phyloP scores from a whole-genome alignment of 2,329 filamentous ascomycete species.

The Cercospora brassicicola region DNA sequence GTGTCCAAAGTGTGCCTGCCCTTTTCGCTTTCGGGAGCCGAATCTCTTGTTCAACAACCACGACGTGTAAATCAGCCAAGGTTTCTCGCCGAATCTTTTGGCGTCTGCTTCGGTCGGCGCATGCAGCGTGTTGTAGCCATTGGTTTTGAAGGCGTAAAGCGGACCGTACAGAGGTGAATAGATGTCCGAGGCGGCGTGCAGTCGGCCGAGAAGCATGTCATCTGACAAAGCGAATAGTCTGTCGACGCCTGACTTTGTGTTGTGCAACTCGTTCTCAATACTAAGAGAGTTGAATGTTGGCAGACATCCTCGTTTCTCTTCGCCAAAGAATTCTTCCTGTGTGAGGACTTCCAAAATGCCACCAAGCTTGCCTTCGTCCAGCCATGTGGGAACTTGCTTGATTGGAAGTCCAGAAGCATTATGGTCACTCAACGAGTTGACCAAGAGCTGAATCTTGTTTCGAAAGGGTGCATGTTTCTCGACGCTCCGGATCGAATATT shows the following conservation, averaged over 20 bases:
- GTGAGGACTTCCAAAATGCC: constrained; percentile 2
- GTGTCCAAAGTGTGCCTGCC: constrained; percentile 9
- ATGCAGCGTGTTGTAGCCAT: constrained; percentile 10
- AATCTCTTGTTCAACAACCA: constrained; percentile 9
- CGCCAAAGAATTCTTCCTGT: constrained; percentile 5
- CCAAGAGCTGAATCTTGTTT: constrained; percentile 26
- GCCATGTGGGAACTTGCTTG: constrained; percentile 8
- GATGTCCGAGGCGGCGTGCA: constrained; percentile 7
- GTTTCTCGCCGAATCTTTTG: constrained; percentile 10
- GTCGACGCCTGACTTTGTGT: background rate
- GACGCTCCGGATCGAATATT: constrained; percentile 11
- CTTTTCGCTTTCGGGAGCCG: constrained; percentile 11
- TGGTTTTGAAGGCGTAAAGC: constrained; percentile 8
- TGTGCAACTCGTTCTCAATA: background rate
- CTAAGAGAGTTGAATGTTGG: background rate
- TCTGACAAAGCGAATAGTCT: constrained; percentile 3
- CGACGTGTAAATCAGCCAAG: constrained; percentile 9
- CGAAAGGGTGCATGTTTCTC: constrained; percentile 8
- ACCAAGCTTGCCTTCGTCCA: background rate
- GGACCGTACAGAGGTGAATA: constrained; percentile 9
- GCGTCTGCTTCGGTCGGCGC: constrained; percentile 7
- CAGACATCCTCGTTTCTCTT: background rate
- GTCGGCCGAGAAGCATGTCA: constrained; percentile 9
- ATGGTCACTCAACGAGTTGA: background rate
- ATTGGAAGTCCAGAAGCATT: background rate